Evolutionary conservation across 768 basidiomycete genomes (phyloP).

Genomic region (Paxillus rubicundulus): DNA sequence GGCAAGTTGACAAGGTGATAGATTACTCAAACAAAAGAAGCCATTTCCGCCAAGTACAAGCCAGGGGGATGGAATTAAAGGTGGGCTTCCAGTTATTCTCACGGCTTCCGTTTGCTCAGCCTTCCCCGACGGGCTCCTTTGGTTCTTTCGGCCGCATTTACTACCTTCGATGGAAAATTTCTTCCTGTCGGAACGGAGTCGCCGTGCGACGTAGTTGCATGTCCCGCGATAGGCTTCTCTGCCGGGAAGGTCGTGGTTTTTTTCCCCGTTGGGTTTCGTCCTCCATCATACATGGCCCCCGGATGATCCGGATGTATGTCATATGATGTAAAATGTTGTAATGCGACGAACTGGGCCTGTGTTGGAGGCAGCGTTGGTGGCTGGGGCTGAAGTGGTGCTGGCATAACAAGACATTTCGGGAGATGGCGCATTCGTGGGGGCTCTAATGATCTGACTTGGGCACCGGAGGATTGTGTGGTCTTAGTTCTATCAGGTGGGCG

Average conservation of each 20-base stretch:
- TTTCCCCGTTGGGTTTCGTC: constrained; percentile 23
- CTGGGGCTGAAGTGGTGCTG: constrained; percentile 55
- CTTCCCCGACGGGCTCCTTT: constrained; percentile 29
- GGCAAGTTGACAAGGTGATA: constrained; percentile 8
- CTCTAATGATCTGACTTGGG: constrained; percentile 10
- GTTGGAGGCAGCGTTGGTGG: constrained; percentile 7
- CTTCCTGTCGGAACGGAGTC: constrained; percentile 7
- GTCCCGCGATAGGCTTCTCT: constrained; percentile 26
- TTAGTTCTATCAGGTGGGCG: neutral
- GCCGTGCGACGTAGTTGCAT: constrained; percentile 14
- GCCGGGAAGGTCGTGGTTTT: constrained; percentile 22
- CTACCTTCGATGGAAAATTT: constrained; percentile 11
- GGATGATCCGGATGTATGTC: constrained; percentile 9
- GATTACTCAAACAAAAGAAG: constrained; percentile 18
- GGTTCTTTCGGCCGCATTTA: constrained; percentile 14
- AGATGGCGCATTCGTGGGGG: constrained; percentile 36
- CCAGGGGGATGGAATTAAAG: constrained; percentile 5
- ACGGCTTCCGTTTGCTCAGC: constrained; percentile 35
- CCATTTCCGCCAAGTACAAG: constrained; percentile 19
- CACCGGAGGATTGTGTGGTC: constrained; percentile 1
- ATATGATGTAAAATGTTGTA: neutral
- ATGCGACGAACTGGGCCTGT: constrained; percentile 13
- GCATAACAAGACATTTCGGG: constrained; percentile 74
- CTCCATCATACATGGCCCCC: constrained; percentile 6
- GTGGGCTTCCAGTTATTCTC: constrained; percentile 19